Evolutionary conservation across 768 basidiomycete genomes (phyloP), one percentile per base, ranked within the genome.

Genomic region (Calocera cornea): DNA sequence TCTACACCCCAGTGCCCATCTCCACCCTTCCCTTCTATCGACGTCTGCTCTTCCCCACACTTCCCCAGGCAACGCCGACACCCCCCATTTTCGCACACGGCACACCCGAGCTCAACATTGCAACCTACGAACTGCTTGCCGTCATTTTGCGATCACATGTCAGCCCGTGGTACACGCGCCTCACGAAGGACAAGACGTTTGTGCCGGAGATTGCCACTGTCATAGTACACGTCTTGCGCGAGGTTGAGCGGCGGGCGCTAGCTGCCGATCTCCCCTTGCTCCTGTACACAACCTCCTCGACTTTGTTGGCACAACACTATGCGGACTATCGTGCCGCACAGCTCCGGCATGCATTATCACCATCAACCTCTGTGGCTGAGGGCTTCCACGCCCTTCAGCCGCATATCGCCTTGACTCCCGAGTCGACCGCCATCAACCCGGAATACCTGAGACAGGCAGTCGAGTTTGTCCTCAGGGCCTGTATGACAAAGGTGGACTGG

Each of bases 131-230:
- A 76, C 80, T 92, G 68, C 80, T 92, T 34, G 90, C 92, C 0
- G 86, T 92, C 68, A 83, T 86, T 11, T 81, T 94, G 27, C 83
- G 91, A 36, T 90, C 90, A 5, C 88, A 82, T 72, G 84, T 94
- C 40, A 83, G 85, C 60, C 87, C 89, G 1, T 94, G 91, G 92
- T 94, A 91, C 89, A 81, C 87, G 34, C 89, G 85, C 72, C 81
- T 93, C 65, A 84, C 90, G 68, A 89, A 90, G 69, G 91, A 93
- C 82, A 90, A 84, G 73, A 87, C 90, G 66, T 82, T 94, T 67
- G 82, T 92, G 31, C 87, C 89, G 27, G 84, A 88, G 70, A 83
- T 92, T 64, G 81, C 86, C 0, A 75, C 74, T 40, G 79, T 89
- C 71, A 76, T 90, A 68, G 78, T 81, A 2, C 77, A 80, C 70